Percentiles rank a stretch among this genome's conserved stretches.
phyloP scores from a whole-genome alignment of 1,139 yeast species.

The Meyerozyma sp. region DNA sequence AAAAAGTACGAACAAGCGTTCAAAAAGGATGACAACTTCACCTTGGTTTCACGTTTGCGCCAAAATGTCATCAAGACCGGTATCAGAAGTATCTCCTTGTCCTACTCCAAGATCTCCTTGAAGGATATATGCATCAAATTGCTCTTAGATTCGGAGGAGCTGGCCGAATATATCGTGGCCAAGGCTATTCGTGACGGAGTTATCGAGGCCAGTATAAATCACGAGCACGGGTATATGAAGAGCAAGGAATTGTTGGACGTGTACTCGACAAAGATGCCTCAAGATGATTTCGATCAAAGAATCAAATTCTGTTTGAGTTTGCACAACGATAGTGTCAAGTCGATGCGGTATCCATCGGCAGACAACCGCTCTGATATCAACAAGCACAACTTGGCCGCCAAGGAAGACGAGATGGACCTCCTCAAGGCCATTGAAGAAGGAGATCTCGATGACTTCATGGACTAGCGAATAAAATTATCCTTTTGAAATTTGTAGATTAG shows the following conservation, averaged over 20 bases:
- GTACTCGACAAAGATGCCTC: constrained; percentile 86
- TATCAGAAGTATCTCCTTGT: constrained; percentile 84
- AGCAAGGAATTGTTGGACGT: constrained; percentile 82
- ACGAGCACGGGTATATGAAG: constrained; percentile 88
- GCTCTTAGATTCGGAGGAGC: constrained; percentile 88
- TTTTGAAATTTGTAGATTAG: background rate
- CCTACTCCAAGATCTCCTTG: constrained; percentile 86
- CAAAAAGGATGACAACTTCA: constrained; percentile 74
- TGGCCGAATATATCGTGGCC: constrained; percentile 94
- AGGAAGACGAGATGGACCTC: constrained; percentile 41
- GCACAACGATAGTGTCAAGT: constrained; percentile 89
- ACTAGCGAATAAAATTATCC: constrained; percentile 14
- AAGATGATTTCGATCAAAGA: constrained; percentile 84
- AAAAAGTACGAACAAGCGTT: constrained; percentile 57
- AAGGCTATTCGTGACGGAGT: constrained; percentile 98
- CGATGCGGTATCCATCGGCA: constrained; percentile 83
- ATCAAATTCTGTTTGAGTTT: constrained; percentile 86
- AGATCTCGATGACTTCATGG: constrained; percentile 47
- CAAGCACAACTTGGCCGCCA: constrained; percentile 24
- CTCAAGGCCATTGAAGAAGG: constrained; percentile 47
- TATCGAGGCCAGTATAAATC: constrained; percentile 90
- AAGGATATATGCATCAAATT: constrained; percentile 87
- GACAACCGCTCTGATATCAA: constrained; percentile 26
- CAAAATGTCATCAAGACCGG: constrained; percentile 98
- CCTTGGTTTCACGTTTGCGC: constrained; percentile 82